Conservation (phyloP, 2,329 filamentous ascomycete species). For the Trichocomaceae sp. region DNA sequence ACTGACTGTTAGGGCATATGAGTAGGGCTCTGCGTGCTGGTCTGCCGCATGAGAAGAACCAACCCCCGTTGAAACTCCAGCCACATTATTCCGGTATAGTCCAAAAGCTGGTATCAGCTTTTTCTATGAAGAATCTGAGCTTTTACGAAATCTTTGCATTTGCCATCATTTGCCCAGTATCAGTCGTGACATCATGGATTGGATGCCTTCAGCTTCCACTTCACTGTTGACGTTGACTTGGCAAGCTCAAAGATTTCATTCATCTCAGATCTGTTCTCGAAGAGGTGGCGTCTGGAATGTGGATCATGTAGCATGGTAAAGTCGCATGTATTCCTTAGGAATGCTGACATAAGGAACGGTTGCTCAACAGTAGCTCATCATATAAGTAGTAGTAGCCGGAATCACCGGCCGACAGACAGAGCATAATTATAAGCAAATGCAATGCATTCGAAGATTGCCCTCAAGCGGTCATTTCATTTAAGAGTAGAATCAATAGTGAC, state of each 20-base stretch:
- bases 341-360: constrained; percentile 5
- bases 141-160: background rate
- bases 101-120: background rate
- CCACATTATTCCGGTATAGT: background rate
- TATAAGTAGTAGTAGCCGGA: background rate
- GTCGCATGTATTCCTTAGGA: constrained; percentile 2
- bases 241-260: background rate
- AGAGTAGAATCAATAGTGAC: background rate
- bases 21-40: background rate
- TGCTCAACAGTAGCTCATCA: background rate
- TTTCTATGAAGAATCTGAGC: background rate
- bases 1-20: background rate
- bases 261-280: background rate
- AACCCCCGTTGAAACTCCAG: background rate
- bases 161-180: background rate
- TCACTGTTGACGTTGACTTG: background rate
- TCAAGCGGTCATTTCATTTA: background rate
- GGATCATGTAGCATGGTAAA: constrained; percentile 6
- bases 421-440: background rate
- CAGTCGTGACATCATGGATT: constrained; percentile 7
- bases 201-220: background rate
- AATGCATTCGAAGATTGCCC: background rate
- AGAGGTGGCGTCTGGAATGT: background rate
- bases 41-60: background rate
- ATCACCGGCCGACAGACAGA: background rate